phyloP scores from a whole-genome alignment of 2,329 filamentous ascomycete genomes.

The Stagonosporopsis chrysanthemi region DNA sequence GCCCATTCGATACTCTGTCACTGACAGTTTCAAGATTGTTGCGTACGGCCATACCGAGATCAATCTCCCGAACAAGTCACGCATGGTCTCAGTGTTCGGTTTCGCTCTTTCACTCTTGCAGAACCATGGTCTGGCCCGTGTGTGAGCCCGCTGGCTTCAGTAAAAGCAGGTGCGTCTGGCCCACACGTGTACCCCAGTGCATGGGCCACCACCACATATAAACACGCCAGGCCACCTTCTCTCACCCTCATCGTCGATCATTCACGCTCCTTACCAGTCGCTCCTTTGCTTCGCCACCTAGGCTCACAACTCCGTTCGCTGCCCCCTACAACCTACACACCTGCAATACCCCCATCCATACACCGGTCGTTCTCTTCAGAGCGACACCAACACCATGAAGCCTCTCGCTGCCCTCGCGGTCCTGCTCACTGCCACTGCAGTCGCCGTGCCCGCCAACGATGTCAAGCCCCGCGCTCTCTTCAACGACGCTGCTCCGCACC shows the following conservation, averaged over 20 bases:
- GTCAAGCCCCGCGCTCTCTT: slow-evolving; percentile 26
- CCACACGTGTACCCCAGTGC: slow-evolving; percentile 5
- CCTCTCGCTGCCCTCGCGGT: slow-evolving; percentile 27
- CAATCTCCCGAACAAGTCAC: not conserved
- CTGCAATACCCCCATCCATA: slow-evolving; percentile 24
- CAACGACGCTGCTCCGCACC: slow-evolving; percentile 33
- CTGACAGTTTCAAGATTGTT: not conserved
- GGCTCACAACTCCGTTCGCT: not conserved
- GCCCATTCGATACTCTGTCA: not conserved
- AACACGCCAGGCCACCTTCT: slow-evolving; percentile 7
- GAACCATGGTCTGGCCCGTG: not conserved
- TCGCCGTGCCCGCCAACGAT: slow-evolving; percentile 32
- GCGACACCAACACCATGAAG: slow-evolving; percentile 36
- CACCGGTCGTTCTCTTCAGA: slow-evolving; percentile 18
- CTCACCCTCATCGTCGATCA: slow-evolving; percentile 12
- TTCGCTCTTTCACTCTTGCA: not conserved
- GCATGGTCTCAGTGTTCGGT: not conserved
- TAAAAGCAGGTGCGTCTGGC: slow-evolving; percentile 18
- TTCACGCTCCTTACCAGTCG: slow-evolving; percentile 16
- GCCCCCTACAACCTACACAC: slow-evolving; percentile 15
- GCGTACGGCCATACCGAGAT: not conserved
- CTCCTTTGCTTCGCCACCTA: slow-evolving; percentile 9
- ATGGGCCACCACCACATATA: slow-evolving; percentile 11
- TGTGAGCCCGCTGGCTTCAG: not conserved
- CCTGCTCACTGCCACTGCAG: slow-evolving; percentile 30